phyloP scores from a whole-genome alignment of 495 filamentous ascomycete genomes.

The Hamigera avellanea region DNA sequence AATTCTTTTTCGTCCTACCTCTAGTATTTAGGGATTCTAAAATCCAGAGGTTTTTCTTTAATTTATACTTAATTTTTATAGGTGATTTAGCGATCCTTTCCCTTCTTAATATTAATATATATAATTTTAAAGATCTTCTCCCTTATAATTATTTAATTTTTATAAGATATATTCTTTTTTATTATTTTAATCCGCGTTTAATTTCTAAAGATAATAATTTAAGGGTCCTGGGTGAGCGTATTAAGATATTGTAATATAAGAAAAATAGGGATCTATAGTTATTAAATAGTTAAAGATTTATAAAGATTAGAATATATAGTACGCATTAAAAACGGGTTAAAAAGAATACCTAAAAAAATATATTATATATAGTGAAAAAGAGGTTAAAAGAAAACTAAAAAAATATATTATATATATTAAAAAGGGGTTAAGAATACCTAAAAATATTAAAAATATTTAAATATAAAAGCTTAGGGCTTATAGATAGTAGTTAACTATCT shows the following conservation, averaged over 20 bases:
- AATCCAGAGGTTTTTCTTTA: too few relatives aligned
- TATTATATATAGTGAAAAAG: not conserved
- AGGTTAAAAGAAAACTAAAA: not conserved
- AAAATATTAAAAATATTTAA: not conserved
- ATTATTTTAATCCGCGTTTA: too few relatives aligned
- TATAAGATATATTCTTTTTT: not conserved
- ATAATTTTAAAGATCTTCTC: too few relatives aligned
- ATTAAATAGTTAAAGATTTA: not conserved
- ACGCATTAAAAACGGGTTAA: not conserved
- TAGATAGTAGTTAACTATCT: not conserved
- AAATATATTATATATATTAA: not conserved
- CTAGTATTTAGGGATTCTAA: too few relatives aligned
- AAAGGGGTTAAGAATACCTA: not conserved
- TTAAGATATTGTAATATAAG: not conserved
- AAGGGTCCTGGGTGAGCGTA: too few relatives aligned
- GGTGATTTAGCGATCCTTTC: too few relatives aligned
- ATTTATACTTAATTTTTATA: too few relatives aligned
- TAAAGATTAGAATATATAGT: too few relatives aligned
- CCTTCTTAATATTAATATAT: too few relatives aligned
- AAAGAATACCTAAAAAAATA: not conserved
- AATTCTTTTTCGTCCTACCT: too few relatives aligned
- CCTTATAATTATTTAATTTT: not conserved
- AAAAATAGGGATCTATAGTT: not conserved
- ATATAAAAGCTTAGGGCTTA: too few relatives aligned
- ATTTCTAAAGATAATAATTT: too few relatives aligned